phyloP scores from a whole-genome alignment of 352 stramenopile genomes.

The Pythium oligandrum region DNA sequence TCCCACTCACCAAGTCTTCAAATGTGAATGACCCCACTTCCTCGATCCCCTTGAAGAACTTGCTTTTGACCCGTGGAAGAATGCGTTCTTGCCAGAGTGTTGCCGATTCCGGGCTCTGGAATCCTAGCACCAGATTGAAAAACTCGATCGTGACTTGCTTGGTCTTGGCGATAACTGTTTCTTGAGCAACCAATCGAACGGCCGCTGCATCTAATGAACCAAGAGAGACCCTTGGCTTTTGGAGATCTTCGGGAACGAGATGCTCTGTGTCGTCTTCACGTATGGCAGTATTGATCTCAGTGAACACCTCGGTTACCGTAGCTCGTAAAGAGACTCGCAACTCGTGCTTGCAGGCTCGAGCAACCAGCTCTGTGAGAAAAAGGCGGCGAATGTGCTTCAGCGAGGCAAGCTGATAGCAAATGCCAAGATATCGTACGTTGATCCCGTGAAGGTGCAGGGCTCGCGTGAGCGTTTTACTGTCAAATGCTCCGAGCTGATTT shows the following conservation, averaged over 20 bases:
- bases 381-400: constrained; percentile 36
- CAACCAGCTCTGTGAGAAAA: constrained; percentile 58
- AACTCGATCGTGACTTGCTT: constrained; percentile 31
- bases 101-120: constrained; percentile 22
- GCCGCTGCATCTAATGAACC: constrained; percentile 4
- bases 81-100: constrained; percentile 49
- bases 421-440: constrained; percentile 50
- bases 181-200: not conserved
- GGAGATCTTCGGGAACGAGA: too few species aligned
- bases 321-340: constrained; percentile 29
- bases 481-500: constrained; percentile 20
- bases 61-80: constrained; percentile 31
- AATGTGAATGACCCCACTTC: not conserved
- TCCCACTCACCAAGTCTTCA: constrained; percentile 30
- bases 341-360: constrained; percentile 53
- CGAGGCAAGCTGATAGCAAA: constrained; percentile 44
- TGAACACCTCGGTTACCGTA: constrained; percentile 10
- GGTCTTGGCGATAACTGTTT: constrained; percentile 4
- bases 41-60: constrained; percentile 24
- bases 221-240: too few species aligned
- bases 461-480: constrained; percentile 34
- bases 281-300: too few species aligned
- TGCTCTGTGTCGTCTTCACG: too few species aligned
- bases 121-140: constrained; percentile 52
- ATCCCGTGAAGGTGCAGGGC: constrained; percentile 48